Evolutionary conservation across 2,329 filamentous ascomycete species (phyloP), one percentile per base, ranked within the genome.

Genomic region (Apiospora saccharicola): DNA sequence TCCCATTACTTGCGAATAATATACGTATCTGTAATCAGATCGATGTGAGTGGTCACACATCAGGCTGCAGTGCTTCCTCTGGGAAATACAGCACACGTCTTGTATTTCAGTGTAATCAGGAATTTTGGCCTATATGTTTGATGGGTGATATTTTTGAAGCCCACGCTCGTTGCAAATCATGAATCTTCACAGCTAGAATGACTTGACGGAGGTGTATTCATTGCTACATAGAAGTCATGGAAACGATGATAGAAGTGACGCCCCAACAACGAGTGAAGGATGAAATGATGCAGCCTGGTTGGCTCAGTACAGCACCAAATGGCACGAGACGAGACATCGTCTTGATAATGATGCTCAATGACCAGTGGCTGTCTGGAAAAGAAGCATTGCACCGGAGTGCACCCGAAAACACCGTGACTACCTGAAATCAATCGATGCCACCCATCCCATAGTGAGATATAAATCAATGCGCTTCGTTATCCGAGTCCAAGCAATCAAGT

Each of bases 401-500:
- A 41, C 8, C 57, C 57, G n/a, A n/a, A 14, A 64, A 64, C 57
- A 64, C 57, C 57, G 57, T 64, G 57, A 41, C 57, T 10, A 64
- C 57, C 57, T 41, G 22, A 24, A 64, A 64, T 41, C 57, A 64
- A 41, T 7, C n/a, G 19, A 24, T 64, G 57, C 22, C 30, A 22
- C 10, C 57, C 57, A 41, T 64, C 34, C 57, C 57, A 24, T 64
- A 1, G 19, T 41, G 22, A 6, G 22, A 64, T 41, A 41, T 12
- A 49, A 64, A 64, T 41, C 57, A 41, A 64, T 41, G 34, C 57
- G 57, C 57, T 64, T 64, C 57, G 46, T 49, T 49, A 41, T 64
- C 57, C 57, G 34, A 41, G 34, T 14, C 34, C 57, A n/a, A 64
- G 57, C 57, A 64, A 64, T 34, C 57, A 41, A 64, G 57, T 30